These are phyloP conservation scores for Polyporus tsugae DNA, from an alignment of 1,284 basidiomycete species.

Conservation along the genomic window DNA sequence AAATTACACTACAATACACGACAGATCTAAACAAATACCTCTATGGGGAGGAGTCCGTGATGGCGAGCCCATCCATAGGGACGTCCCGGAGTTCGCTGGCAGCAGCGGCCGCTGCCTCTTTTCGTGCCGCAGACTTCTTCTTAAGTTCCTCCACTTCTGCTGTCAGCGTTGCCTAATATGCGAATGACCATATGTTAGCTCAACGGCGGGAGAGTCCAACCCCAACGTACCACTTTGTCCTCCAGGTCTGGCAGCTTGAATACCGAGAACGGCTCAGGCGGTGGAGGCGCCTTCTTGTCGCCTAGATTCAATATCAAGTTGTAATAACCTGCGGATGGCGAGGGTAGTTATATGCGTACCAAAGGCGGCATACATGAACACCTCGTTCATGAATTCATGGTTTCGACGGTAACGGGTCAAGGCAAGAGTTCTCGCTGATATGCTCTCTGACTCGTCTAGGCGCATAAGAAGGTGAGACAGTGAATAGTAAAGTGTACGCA, in stretches of 20 bases:
- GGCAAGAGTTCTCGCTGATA: constrained; percentile 76
- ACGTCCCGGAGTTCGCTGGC: constrained; percentile 34
- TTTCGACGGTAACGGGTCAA: constrained; percentile 77
- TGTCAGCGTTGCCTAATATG: constrained; percentile 52
- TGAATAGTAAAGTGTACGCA: not conserved
- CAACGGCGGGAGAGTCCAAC: not conserved
- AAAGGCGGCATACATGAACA: constrained; percentile 76
- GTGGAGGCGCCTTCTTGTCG: constrained; percentile 48
- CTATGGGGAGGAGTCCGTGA: constrained; percentile 19
- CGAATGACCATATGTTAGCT: not conserved
- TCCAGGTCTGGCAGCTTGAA: constrained; percentile 70
- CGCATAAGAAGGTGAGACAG: not conserved
- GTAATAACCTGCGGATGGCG: constrained; percentile 4
- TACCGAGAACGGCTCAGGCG: constrained; percentile 56
- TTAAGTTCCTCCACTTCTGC: constrained; percentile 58
- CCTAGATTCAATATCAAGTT: constrained; percentile 45
- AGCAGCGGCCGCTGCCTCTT: constrained; percentile 24
- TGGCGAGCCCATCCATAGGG: constrained; percentile 36
- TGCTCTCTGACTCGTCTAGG: constrained; percentile 72
- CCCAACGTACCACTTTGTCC: constrained; percentile 58
- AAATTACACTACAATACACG: constrained; percentile 27
- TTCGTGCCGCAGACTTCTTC: constrained; percentile 37
- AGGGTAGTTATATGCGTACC: constrained; percentile 49
- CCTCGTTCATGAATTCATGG: constrained; percentile 83
- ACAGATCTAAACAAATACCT: not conserved